A percentile compares a stretch with the other conserved stretches of the same genome.
Conservation (phyloP, 345 rosid genomes). For the Aquilaria sinensis region DNA sequence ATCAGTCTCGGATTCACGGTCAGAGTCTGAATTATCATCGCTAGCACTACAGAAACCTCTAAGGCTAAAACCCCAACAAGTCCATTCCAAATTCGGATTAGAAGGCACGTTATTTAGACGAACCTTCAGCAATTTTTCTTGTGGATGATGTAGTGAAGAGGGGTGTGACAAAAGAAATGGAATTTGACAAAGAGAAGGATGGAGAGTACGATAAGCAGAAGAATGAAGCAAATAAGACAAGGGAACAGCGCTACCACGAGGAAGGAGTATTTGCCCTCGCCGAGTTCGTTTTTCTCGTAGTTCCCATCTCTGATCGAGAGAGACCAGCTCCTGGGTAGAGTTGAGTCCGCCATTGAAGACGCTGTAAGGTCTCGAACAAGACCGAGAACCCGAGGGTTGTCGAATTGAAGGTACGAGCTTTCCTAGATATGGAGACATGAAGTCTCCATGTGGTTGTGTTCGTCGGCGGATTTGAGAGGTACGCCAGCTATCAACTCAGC, state of each 20-base stretch:
- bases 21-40: conserved; percentile 18
- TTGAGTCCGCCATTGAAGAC: conserved; percentile 31
- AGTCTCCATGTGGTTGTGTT: conserved; percentile 17
- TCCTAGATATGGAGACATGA: conserved; percentile 26
- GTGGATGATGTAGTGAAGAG: conserved; percentile 48
- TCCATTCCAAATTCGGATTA: background rate
- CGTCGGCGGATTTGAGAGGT: too few relatives aligned
- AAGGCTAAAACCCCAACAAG: conserved; percentile 7
- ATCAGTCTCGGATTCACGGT: conserved; percentile 19
- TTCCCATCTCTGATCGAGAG: conserved; percentile 27
- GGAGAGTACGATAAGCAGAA: conserved; percentile 41
- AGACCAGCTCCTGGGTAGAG: conserved; percentile 29
- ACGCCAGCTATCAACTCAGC: too few relatives aligned
- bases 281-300: conserved; percentile 16
- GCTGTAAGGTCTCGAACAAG: conserved; percentile 4
- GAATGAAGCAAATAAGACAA: conserved; percentile 46
- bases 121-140: conserved; percentile 39
- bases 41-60: conserved; percentile 30
- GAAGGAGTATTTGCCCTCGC: conserved; percentile 33
- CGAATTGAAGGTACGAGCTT: conserved; percentile 8
- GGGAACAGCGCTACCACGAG: conserved; percentile 45
- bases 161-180: conserved; percentile 60
- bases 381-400: conserved; percentile 3
- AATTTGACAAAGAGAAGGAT: conserved; percentile 50
- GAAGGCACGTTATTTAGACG: background rate